Evolutionary conservation across 495 filamentous ascomycete species (phyloP).

Genomic region (Parachaetomium inaequale): DNA sequence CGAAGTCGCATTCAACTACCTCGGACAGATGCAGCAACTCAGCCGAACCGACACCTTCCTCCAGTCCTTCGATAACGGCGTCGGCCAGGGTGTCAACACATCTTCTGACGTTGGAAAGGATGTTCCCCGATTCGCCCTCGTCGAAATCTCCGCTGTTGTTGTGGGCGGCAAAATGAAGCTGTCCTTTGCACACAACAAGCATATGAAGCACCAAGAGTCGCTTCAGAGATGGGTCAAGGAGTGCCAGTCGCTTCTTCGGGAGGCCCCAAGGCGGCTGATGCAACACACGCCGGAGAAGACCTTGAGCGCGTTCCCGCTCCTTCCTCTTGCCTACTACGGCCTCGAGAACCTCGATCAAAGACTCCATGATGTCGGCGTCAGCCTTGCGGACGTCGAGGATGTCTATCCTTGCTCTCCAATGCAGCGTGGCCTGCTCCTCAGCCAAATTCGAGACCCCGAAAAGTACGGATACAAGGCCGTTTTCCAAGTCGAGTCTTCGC

Average conservation of each 20-base stretch:
- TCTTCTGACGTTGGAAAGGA: conserved; percentile 42
- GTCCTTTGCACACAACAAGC: conserved; percentile 55
- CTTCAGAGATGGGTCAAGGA: conserved; percentile 49
- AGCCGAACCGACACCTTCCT: conserved; percentile 52
- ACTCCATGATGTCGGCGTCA: conserved; percentile 40
- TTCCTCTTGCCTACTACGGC: conserved; percentile 50
- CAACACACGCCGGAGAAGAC: conserved; percentile 42
- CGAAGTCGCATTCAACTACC: conserved; percentile 60
- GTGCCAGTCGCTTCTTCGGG: conserved; percentile 44
- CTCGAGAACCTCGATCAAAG: conserved; percentile 42
- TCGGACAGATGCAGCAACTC: conserved; percentile 43
- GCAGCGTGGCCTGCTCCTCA: conserved; percentile 42
- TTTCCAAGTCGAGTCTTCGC: conserved; percentile 41
- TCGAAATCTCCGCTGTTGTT: conserved; percentile 36
- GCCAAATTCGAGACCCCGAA: conserved; percentile 47
- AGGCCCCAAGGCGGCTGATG: conserved; percentile 39
- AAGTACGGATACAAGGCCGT: conserved; percentile 54
- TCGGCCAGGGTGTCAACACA: conserved; percentile 30
- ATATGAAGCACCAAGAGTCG: conserved; percentile 50
- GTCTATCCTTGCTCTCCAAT: conserved; percentile 45
- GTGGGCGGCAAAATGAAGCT: conserved; percentile 47
- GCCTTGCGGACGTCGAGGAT: conserved; percentile 33
- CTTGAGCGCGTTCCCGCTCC: conserved; percentile 52
- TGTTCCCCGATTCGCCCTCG: conserved; percentile 55
- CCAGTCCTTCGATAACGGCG: conserved; percentile 37